Conservation (phyloP, 768 basidiomycete species). For the Auricularia auricula-judae region DNA sequence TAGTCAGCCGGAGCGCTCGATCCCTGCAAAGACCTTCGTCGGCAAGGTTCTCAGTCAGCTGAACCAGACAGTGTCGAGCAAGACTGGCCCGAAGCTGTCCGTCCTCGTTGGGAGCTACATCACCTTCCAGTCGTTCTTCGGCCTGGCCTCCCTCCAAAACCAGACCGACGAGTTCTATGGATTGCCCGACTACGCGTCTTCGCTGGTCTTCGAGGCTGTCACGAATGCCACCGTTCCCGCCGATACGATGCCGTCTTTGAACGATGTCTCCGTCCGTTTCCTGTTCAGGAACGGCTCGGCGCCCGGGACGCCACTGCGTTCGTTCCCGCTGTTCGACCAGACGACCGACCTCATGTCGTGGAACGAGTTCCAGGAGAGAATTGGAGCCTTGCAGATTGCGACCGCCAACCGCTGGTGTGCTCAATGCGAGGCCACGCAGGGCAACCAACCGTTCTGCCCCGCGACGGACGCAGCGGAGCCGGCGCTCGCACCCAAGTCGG, state of each 20-base stretch:
- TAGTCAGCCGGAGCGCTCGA: background rate
- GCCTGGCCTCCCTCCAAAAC: background rate
- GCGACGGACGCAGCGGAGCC: background rate
- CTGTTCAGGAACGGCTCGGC: background rate
- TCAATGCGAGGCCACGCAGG: background rate
- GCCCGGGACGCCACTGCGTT: background rate
- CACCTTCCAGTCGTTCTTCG: background rate
- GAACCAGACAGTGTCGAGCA: background rate
- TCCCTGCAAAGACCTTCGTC: background rate
- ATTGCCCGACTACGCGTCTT: background rate
- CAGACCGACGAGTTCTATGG: background rate
- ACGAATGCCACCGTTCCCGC: background rate
- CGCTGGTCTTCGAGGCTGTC: background rate
- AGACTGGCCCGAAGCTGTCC: background rate
- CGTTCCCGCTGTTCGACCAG: background rate
- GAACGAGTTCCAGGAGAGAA: background rate
- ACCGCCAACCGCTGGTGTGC: background rate
- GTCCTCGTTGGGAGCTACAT: background rate
- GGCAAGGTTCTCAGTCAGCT: background rate
- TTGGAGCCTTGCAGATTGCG: background rate
- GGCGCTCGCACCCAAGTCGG: background rate
- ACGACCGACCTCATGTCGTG: background rate
- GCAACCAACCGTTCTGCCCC: background rate
- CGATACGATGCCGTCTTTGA: background rate
- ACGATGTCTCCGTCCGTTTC: conserved; percentile 1